Base-by-base conservation (phyloP, 202 grass and related monocot genomes). In the Musa balbisiana region DNA sequence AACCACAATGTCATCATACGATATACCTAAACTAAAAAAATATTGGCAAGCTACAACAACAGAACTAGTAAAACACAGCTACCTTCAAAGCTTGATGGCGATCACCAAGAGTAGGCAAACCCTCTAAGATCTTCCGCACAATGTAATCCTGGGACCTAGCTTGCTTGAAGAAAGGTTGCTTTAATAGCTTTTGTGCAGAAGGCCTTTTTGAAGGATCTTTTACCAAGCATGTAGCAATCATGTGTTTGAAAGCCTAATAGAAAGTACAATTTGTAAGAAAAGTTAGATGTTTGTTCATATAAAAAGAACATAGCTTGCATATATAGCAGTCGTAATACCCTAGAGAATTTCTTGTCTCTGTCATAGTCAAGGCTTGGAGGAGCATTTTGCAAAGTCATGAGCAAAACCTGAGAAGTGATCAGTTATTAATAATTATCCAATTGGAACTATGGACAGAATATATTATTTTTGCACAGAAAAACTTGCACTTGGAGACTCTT, bases 341-440 rank as follows among this genome's bases (percentile, higher is more conserved):
- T 74, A 23, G 72, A 74, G 53, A 74, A 74, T 56, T 56, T 94
- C 75, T 86, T 94, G 69, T 98, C 95, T 76, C 86, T 91, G 72
- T 98, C 91, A 64, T 87, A 91, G 69, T 98, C 95, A 69, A 98
- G 88, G 29, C 91, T 83, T 0, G 95, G 95, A 50, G 95, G 95
- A 69, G 91, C 85, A 92, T 94, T 89, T 64, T 98, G 95, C 80
- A 98, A 73, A 64, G 95, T 98, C 95, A 98, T 94, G 64, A 98
- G 95, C 74, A 98, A 84, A 76, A 94, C 95, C 95, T 98, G 80
- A 52, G 33, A 79, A 85, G 80, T 67, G 66, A 68, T 67, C n/a
- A 43, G 33, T 43, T 43, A 43, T 43, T 43, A 43, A 43, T 43
- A 43, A 43, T 43, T 43, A 43, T 43, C 33, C 33, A 43, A 43